Evolutionary conservation across 805 yeast genomes (phyloP), one percentile per base, ranked within the genome.

Genomic region (Lachancea thermotolerans): DNA sequence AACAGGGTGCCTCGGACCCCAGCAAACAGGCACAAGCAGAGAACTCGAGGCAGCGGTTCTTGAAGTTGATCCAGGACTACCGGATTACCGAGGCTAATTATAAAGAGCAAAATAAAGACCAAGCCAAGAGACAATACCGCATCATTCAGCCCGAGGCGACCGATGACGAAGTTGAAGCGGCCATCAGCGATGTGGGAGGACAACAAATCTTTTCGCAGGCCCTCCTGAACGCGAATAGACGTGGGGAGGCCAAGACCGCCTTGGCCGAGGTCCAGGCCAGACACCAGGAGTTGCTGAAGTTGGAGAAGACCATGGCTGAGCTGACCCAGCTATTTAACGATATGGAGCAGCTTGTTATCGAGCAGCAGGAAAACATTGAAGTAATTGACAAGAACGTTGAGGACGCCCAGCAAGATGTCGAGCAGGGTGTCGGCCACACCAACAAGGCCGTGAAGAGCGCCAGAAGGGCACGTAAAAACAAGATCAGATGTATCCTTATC

Each of bases 161-260:
- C 15, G 85, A 84, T 25, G 85, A 74, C 41, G 95, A 91, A 70
- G 85, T 91, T 49, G 79, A 78, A 53, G 86, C 82, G 43, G 95
- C 90, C 41, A 81, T 90, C 47, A 90, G 83, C 55, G 95, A 88
- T 58, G 79, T 78, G 45, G 85, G 84, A 53, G 85, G 88, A 44
- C 89, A 84, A 63, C 98, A 91, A 70, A 86, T 90, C 57, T 93
- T 93, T 70, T 88, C 95, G 48, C 95, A 89, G 68, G 97, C 97
- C 33, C 74, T 88, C 52, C 73, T 83, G 71, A 84, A 84, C 67
- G 82, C 89, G 44, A 85, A 86, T 62, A 82, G 95, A 69, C 79
- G 89, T 62, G 95, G 95, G 56, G 96, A 93, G 69, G 97, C 98
- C 36, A 80, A 93, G 66, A 81, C 96, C 30, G 98, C 95, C 2